Evolutionary conservation across 768 basidiomycete species (phyloP).

Genomic region (Xanthoconium purpureum): DNA sequence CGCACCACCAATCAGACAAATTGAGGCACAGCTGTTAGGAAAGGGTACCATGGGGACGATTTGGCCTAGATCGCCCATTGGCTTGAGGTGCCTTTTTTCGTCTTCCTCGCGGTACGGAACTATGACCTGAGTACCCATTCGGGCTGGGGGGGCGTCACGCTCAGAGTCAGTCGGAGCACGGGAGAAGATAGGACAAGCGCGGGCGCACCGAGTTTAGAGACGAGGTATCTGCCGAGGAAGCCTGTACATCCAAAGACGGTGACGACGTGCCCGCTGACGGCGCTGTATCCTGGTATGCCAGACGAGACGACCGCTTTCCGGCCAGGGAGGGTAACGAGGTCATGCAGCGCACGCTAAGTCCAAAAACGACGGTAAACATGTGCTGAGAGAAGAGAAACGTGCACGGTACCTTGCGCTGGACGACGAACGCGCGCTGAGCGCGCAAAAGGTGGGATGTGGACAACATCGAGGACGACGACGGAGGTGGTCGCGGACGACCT

Average conservation of each 20-base stretch:
- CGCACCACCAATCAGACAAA: conserved; percentile 27
- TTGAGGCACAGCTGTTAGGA: conserved; percentile 6
- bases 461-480: conserved; percentile 36
- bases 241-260: conserved; percentile 98
- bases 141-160: conserved; percentile 52
- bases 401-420: conserved; percentile 43
- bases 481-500: conserved; percentile 5
- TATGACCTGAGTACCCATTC: conserved; percentile 89
- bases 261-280: conserved; percentile 85
- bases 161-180: background rate
- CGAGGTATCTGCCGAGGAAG: conserved; percentile 91
- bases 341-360: conserved; percentile 68
- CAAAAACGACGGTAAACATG: background rate
- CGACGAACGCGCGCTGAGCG: conserved; percentile 48
- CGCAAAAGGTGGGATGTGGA: conserved; percentile 48
- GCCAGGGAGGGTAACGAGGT: conserved; percentile 58
- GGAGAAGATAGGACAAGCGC: background rate
- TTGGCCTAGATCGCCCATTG: conserved; percentile 96
- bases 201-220: conserved; percentile 80
- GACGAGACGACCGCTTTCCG: conserved; percentile 67
- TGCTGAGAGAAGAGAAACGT: background rate
- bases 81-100: conserved; percentile 83
- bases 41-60: conserved; percentile 81
- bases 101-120: conserved; percentile 95
- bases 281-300: conserved; percentile 82